Percentiles rank a stretch among this genome's conserved stretches.
phyloP scores from a whole-genome alignment of 352 stramenopile species.

The Phytophthora megakarya region DNA sequence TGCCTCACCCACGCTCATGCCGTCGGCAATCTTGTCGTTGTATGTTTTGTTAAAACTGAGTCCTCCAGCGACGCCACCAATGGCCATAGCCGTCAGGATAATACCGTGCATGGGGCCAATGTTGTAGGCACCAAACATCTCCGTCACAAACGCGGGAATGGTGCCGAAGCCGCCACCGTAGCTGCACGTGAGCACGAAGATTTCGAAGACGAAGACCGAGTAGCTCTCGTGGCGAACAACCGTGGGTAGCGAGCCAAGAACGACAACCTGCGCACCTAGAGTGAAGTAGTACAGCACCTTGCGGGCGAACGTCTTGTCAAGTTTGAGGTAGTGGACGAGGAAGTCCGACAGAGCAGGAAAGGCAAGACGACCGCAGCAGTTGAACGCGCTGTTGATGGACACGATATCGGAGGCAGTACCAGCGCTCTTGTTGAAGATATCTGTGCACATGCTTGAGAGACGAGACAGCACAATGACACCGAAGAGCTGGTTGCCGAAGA shows the following conservation, averaged over 20 bases:
- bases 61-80: slow-evolving; percentile 71
- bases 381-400: slow-evolving; percentile 67
- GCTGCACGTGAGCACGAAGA: slow-evolving; percentile 77
- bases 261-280: slow-evolving; percentile 64
- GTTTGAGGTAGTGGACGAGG: slow-evolving; percentile 43
- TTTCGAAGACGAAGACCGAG: slow-evolving; percentile 57
- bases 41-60: slow-evolving; percentile 73
- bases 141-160: slow-evolving; percentile 76
- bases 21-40: slow-evolving; percentile 43
- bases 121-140: slow-evolving; percentile 86
- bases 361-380: slow-evolving; percentile 53
- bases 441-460: slow-evolving; percentile 56
- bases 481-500: slow-evolving; percentile 68
- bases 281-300: slow-evolving; percentile 75
- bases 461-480: slow-evolving; percentile 69
- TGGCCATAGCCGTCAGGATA: slow-evolving; percentile 78
- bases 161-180: slow-evolving; percentile 79
- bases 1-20: slow-evolving; percentile 51
- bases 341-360: slow-evolving; percentile 52
- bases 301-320: slow-evolving; percentile 51
- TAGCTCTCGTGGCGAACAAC: slow-evolving; percentile 67
- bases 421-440: slow-evolving; percentile 54
- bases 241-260: slow-evolving; percentile 60
- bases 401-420: slow-evolving; percentile 50
- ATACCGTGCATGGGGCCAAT: slow-evolving; percentile 59